Evolutionary conservation across 352 stramenopile species (phyloP), one percentile per base, ranked within the genome.

Genomic region (Globisporangium camurandrum): DNA sequence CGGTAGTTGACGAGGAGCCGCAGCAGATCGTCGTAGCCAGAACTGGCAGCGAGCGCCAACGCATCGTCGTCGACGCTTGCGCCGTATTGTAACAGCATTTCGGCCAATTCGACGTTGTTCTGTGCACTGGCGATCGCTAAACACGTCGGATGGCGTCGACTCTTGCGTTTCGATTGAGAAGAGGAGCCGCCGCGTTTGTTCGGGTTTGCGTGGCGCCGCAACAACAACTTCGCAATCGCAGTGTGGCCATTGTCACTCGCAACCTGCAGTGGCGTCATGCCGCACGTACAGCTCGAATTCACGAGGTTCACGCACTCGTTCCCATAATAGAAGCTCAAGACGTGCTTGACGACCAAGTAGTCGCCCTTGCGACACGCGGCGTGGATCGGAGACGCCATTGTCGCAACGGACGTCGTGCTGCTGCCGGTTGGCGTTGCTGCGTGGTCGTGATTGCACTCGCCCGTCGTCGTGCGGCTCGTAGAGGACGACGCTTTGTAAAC

Each of bases 211-310:
- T 82, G 69, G 45, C 69, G 61, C 27, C 67, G 69, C 26, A 91
- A 67, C 43, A 91, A 54, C 38, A 88, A 45, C 61, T 82, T 80
- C 39, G 73, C 75, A 27, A 91, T 65, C 19, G 66, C 63, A 22
- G 47, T 48, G 61, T 88, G 67, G 19, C 71, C 75, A 1, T 56
- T 45, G 49, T 77, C 70, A 50, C 75, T 81, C 23, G 77, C 76
- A 37, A 88, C 76, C 49, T 91, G 72, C 4, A 91, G 55, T 27
- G 77, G 75, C 44, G 76, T 87, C 46, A 82, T 75, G 38, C 79
- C 79, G 44, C 79, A 88, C 17, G 60, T 62, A 53, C 78, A 87
- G 40, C 38, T 64, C 17, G 72, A 84, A 59, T 89, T 86, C 0
- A 88, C 74, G 44, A 88, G 68, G 56, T 81, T 69, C 19, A 75